These are phyloP conservation scores for Reutealis trisperma DNA, from an alignment of 345 rosid genomes.

Conservation along the genomic window DNA sequence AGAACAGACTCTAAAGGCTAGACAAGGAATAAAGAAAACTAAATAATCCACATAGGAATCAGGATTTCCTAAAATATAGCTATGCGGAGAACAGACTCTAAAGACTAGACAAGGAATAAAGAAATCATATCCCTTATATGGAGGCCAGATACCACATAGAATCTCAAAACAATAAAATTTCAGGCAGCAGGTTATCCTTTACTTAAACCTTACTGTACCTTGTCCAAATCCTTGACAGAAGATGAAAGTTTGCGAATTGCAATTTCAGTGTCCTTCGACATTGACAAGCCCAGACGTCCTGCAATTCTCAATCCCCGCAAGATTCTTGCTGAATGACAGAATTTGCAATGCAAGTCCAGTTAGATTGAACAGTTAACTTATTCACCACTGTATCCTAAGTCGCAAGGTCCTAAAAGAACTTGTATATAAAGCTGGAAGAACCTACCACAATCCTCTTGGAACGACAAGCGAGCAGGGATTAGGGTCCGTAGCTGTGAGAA, in stretches of 20 bases:
- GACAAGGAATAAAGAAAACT: neutral
- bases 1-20: neutral
- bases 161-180: constrained; percentile 13
- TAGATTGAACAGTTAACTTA: constrained; percentile 15
- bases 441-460: constrained; percentile 87
- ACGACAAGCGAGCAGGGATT: constrained; percentile 72
- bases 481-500: constrained; percentile 69
- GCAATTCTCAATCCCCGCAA: constrained; percentile 91
- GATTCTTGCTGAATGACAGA: constrained; percentile 67
- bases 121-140: neutral
- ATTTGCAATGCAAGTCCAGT: constrained; percentile 18
- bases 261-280: constrained; percentile 62
- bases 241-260: constrained; percentile 65
- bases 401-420: constrained; percentile 10
- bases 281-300: constrained; percentile 71
- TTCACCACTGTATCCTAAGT: constrained; percentile 12
- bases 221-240: constrained; percentile 50
- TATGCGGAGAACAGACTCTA: neutral
- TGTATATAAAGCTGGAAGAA: constrained; percentile 29
- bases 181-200: constrained; percentile 5
- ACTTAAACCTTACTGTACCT: constrained; percentile 47
- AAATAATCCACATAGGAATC: neutral
- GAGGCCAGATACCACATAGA: neutral
- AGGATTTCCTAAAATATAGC: neutral
- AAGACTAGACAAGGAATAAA: neutral